Evolutionary conservation across 2,329 filamentous ascomycete genomes (phyloP).

Genomic region (Epicoccum nigrum): DNA sequence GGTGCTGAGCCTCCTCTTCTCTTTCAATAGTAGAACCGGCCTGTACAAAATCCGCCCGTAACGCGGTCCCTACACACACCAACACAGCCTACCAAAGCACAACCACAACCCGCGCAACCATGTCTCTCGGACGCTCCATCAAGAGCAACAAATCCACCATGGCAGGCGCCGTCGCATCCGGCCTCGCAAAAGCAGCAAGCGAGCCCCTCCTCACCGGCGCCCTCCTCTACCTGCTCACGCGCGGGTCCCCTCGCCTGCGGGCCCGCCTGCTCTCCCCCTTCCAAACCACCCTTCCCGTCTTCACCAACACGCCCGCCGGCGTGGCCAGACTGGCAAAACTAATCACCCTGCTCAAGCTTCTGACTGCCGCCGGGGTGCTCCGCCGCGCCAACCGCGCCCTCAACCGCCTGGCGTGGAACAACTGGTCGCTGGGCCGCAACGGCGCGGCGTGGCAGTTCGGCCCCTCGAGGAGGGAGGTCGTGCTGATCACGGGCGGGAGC

Average conservation of each 20-base stretch:
- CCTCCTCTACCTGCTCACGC: conserved; percentile 34
- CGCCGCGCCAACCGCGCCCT: conserved; percentile 25
- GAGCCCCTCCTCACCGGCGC: conserved; percentile 30
- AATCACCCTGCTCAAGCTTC: conserved; percentile 29
- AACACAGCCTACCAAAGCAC: neutral
- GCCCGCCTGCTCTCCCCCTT: conserved; percentile 31
- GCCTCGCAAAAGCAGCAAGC: conserved; percentile 4
- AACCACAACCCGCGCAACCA: neutral
- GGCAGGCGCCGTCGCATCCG: conserved; percentile 5
- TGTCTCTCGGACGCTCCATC: conserved; percentile 1
- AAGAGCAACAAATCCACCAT: conserved; percentile 6
- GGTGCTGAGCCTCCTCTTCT: too few relatives aligned
- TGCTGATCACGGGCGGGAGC: conserved; percentile 39
- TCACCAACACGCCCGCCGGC: conserved; percentile 24
- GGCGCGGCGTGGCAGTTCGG: conserved; percentile 31
- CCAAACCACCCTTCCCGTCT: conserved; percentile 18
- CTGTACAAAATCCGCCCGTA: too few relatives aligned
- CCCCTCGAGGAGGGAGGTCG: conserved; percentile 29
- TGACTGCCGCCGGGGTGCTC: conserved; percentile 25
- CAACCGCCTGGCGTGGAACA: conserved; percentile 40
- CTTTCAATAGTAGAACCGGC: too few relatives aligned
- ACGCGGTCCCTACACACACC: too few relatives aligned
- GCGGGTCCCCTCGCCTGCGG: conserved; percentile 28
- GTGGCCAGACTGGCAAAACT: conserved; percentile 25
- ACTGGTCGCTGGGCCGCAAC: conserved; percentile 40